A percentile compares a stretch with the other conserved stretches of the same genome.
phyloP scores from a whole-genome alignment of 371 early-diverging fungal species.

The Lichtheimia hyalospora region DNA sequence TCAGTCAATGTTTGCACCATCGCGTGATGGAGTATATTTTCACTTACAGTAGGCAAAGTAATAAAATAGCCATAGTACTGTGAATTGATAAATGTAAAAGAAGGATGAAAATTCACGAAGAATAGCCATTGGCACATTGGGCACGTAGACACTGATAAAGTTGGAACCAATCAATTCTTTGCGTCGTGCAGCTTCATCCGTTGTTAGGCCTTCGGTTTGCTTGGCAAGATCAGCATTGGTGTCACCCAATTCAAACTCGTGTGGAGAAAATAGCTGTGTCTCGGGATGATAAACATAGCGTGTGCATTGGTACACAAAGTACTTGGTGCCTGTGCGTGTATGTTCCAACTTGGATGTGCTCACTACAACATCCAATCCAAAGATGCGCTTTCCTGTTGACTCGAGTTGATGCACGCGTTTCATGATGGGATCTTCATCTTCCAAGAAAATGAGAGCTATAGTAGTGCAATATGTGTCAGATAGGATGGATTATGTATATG shows the following conservation, averaged over 20 bases:
- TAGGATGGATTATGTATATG: not conserved
- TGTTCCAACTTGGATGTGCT: conserved; percentile 38
- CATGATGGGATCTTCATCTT: conserved; percentile 32
- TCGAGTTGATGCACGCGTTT: conserved; percentile 26
- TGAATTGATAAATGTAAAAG: conserved; percentile 81
- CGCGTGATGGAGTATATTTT: not conserved
- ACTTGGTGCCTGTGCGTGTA: conserved; percentile 58
- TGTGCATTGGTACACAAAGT: conserved; percentile 76
- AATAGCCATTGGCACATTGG: conserved; percentile 52
- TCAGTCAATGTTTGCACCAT: not conserved
- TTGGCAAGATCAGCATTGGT: conserved; percentile 49
- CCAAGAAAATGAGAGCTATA: conserved; percentile 53
- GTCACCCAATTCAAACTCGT: conserved; percentile 56
- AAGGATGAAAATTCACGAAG: conserved; percentile 68
- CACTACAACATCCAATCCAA: conserved; percentile 42
- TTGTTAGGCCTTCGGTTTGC: conserved; percentile 50
- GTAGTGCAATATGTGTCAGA: not conserved
- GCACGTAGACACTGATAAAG: conserved; percentile 66
- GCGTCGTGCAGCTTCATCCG: conserved; percentile 58
- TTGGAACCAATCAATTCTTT: conserved; percentile 72
- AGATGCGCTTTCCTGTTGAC: conserved; percentile 16
- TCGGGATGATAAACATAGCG: conserved; percentile 66
- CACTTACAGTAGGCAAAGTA: conserved; percentile 67
- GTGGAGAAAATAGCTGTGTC: conserved; percentile 54
- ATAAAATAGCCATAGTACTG: conserved; percentile 75